Evolutionary conservation across 805 yeast genomes (phyloP), one percentile per base, ranked within the genome.

Genomic region (Brettanomyces bruxellensis): DNA sequence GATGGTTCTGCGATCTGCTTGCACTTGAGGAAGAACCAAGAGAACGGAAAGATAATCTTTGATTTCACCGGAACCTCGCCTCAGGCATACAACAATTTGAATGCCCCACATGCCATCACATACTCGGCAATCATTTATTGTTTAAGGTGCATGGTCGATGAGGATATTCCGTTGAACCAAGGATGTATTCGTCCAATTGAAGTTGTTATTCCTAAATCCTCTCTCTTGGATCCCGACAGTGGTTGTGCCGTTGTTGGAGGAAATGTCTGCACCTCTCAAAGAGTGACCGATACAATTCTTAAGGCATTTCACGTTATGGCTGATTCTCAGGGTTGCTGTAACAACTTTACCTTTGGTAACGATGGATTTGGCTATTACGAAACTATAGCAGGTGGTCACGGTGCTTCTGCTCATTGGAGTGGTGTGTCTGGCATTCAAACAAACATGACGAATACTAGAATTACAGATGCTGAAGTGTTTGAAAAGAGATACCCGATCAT

Each of bases 171-270:
- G 1, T 71, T 91, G 58, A 91, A 91, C 61, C 95, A 89, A 60
- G 98, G 99, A 7, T 91, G 96, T 62, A 70, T 91, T 53, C 69
- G 75, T 44, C 96, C 97, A 0, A 78, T 91, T 44, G 68, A 78
- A 6, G 79, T 91, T 25, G 66, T 65, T 2, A 76, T 83, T 41
- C 90, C 90, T 4, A 68, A 71, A 40, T 76, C 76, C 8, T 76
- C 84, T 3, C 65, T 85, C 13, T 67, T 93, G 12, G 75, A 83
- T 25, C 97, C 98, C 2, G 76, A 81, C 18, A 75, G 75, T 36
- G 91, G 86, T 13, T 91, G 95, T 41, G 99, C 97, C 2, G 95
- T 88, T 35, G 97, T 91, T 18, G 93, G 90, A 40, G 96, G 96
- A 7, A 91, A 91, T 62, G 98, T 91, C 6, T 84, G 90, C 66